Evolutionary conservation across 768 basidiomycete genomes (phyloP).

Genomic region (Termitomyces sp.): DNA sequence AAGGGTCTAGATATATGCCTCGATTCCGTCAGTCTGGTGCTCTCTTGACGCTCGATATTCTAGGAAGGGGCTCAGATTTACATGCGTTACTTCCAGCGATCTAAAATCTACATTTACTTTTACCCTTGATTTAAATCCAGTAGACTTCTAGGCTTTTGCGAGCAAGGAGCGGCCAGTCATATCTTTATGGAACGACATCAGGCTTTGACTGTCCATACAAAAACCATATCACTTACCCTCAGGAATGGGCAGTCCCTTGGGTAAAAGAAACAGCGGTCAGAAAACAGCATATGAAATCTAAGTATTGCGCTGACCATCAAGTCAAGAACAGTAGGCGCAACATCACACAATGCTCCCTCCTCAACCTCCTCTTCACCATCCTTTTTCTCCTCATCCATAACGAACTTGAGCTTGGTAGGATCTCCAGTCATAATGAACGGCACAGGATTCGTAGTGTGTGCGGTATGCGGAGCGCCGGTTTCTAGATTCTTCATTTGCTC

Average conservation of each 20-base stretch:
- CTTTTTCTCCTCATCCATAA: conserved; percentile 42
- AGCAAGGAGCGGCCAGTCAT: conserved; percentile 60
- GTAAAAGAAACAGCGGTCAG: not conserved
- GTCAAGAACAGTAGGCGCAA: conserved; percentile 84
- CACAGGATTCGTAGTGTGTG: conserved; percentile 86
- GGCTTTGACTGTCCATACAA: conserved; percentile 1
- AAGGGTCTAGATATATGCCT: too few relatives aligned
- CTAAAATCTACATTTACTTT: not conserved
- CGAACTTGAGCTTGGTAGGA: conserved; percentile 47
- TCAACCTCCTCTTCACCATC: conserved; percentile 41
- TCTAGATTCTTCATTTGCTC: conserved; percentile 87
- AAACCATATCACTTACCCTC: conserved; percentile 41
- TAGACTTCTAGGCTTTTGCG: conserved; percentile 13
- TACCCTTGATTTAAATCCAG: not conserved
- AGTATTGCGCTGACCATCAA: conserved; percentile 34
- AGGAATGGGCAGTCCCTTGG: conserved; percentile 55
- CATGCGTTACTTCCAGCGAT: not conserved
- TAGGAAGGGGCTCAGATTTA: not conserved
- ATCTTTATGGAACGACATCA: conserved; percentile 24
- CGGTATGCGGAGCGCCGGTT: conserved; percentile 85
- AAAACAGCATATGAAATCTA: not conserved
- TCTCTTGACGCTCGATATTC: not conserved
- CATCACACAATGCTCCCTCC: conserved; percentile 78
- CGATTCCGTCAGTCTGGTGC: too few relatives aligned
- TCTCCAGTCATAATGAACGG: conserved; percentile 85